Evolutionary conservation across 2,329 filamentous ascomycete genomes (phyloP).

Genomic region (Colletotrichum lini): DNA sequence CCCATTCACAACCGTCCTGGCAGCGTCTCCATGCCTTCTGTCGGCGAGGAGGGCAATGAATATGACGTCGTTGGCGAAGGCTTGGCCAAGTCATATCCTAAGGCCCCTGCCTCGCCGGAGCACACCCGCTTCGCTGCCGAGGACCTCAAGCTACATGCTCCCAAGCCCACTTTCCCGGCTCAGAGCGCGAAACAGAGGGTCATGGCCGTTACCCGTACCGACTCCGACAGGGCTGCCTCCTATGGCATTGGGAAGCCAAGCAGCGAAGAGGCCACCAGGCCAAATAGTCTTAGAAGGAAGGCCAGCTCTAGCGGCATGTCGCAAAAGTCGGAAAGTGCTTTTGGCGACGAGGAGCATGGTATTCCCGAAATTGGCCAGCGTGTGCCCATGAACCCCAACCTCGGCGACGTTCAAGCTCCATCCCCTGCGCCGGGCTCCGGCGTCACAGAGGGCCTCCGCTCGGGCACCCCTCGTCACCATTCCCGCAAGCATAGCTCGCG

Average conservation of each 20-base stretch:
- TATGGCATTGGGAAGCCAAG: conserved; percentile 83
- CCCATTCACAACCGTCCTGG: conserved; percentile 71
- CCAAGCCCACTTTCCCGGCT: conserved; percentile 86
- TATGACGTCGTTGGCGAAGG: conserved; percentile 77
- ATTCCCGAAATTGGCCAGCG: conserved; percentile 94
- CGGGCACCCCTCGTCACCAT: conserved; percentile 67
- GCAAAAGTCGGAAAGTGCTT: conserved; percentile 52
- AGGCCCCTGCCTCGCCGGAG: conserved; percentile 67
- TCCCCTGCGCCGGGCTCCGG: conserved; percentile 76
- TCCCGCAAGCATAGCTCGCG: conserved; percentile 80
- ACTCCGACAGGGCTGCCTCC: conserved; percentile 88
- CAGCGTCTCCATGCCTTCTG: conserved; percentile 85
- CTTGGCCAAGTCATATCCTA: conserved; percentile 44
- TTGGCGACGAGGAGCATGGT: conserved; percentile 80
- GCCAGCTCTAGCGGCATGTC: conserved; percentile 70
- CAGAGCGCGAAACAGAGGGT: conserved; percentile 88
- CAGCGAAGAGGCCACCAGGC: conserved; percentile 63
- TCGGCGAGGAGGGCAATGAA: conserved; percentile 92
- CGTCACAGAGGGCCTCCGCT: conserved; percentile 51
- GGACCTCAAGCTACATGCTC: conserved; percentile 89
- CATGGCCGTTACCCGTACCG: conserved; percentile 87
- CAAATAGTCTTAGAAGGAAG: conserved; percentile 67
- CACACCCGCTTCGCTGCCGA: conserved; percentile 84
- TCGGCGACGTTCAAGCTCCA: conserved; percentile 96
- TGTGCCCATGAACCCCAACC: conserved; percentile 93